Base-by-base conservation (phyloP, 2,329 filamentous ascomycete species). In the Colletotrichum camelliae region DNA sequence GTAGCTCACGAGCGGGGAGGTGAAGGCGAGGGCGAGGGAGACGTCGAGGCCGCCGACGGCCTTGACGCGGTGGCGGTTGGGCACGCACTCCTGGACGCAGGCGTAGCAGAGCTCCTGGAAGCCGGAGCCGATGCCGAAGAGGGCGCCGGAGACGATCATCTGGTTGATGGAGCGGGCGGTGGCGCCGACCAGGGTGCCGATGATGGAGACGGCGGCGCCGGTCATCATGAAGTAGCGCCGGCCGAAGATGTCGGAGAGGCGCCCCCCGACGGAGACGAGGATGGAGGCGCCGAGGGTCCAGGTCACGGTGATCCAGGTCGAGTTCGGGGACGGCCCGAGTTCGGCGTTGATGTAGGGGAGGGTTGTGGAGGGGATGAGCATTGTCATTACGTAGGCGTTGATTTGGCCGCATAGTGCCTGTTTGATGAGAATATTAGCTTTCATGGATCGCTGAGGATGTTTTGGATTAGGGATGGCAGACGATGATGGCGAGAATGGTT, bases 171-270 rank as follows among this genome's bases (percentile, higher is more conserved):
- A 81, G 62, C 82, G 78, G 7, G 83, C 85, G 1, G 84, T 86
- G 1, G 85, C 85, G 5, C 85, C 84, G 16, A 87, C 82, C 33
- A 87, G 82, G 27, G 81, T 81, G 10, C 85, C 85, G 33, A 83
- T 76, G 33, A 85, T 81, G 29, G 82, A 80, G 13, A 83, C 79
- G 16, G 80, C 48, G 16, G 83, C 81, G 7, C 85, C 85, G 0
- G 80, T 80, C 31, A 85, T 80, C 70, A 85, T 81, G 77, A 85
- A 85, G 77, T 81, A 86, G 21, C 84, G 81, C 16, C 84, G 77
- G 8, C 85, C 85, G 48, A 86, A 86, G 31, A 86, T 84, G 75
- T 86, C 85, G 2, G 83, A 83, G 2, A 87, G 78, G 31, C 85
- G 81, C 7, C 82, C 82, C 13, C 81, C 81, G 18, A 85, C 80